Evolutionary conservation across 106 monocot genomes (phyloP).

Genomic region (Dactylorhiza incarnata): DNA sequence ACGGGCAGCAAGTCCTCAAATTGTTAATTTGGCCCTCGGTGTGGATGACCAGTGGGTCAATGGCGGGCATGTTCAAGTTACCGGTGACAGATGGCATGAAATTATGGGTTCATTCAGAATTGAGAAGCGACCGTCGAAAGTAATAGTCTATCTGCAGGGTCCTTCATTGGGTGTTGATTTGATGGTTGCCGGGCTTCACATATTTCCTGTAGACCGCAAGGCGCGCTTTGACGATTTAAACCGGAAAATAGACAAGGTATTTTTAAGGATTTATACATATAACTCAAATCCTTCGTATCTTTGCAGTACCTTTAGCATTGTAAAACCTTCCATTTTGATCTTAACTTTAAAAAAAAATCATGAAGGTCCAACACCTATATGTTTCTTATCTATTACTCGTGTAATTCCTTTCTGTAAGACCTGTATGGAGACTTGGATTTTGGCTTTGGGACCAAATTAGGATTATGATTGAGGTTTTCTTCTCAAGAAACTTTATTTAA

Average conservation of each 20-base stretch:
- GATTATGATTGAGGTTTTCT: too few species aligned
- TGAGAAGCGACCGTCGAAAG: constrained; percentile 66
- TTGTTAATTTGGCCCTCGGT: constrained; percentile 40
- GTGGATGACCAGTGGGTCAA: constrained; percentile 44
- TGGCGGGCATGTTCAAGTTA: constrained; percentile 45
- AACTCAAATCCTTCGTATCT: too few species aligned
- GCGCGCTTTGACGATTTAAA: constrained; percentile 62
- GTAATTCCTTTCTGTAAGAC: too few species aligned
- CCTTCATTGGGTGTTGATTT: constrained; percentile 66
- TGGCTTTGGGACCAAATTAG: too few species aligned
- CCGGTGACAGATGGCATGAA: constrained; percentile 62
- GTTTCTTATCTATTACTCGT: too few species aligned
- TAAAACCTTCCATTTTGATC: too few species aligned
- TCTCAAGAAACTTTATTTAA: too few species aligned
- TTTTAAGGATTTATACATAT: not conserved
- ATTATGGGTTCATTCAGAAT: constrained; percentile 79
- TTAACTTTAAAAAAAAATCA: too few species aligned
- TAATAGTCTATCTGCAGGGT: constrained; percentile 77
- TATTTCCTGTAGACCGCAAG: constrained; percentile 72
- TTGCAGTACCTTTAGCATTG: too few species aligned
- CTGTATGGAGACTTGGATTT: too few species aligned
- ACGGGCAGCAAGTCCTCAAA: constrained; percentile 25
- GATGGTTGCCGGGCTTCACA: constrained; percentile 60
- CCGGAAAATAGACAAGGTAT: constrained; percentile 83
- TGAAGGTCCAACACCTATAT: too few species aligned